phyloP scores from a whole-genome alignment of 2,329 filamentous ascomycete genomes.

The Leptographium lundbergii region DNA sequence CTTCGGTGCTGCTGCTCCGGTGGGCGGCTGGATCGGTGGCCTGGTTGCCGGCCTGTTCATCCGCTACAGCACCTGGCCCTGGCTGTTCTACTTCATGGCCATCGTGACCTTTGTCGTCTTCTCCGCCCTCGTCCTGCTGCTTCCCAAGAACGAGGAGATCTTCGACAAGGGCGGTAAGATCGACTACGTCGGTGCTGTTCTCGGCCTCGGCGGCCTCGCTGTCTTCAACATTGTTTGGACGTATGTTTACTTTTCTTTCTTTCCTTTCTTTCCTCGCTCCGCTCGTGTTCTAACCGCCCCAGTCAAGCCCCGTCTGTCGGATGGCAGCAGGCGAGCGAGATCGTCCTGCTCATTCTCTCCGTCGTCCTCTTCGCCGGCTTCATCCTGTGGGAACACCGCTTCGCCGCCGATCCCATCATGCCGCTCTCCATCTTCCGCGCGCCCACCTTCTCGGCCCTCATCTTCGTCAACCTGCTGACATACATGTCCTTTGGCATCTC shows the following conservation, averaged over 20 bases:
- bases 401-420: slow-evolving; percentile 9
- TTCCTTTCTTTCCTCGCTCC: not conserved
- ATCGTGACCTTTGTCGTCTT: slow-evolving; percentile 9
- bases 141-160: slow-evolving; percentile 15
- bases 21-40: slow-evolving; percentile 29
- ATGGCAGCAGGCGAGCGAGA: slow-evolving; percentile 7
- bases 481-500: slow-evolving; percentile 12
- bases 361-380: slow-evolving; percentile 9
- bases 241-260: slow-evolving; percentile 14
- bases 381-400: slow-evolving; percentile 8
- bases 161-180: slow-evolving; percentile 8
- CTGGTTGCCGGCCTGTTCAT: slow-evolving; percentile 26
- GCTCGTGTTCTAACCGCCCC: slow-evolving; percentile 5
- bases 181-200: slow-evolving; percentile 9
- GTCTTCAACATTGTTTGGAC: slow-evolving; percentile 11
- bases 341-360: slow-evolving; percentile 8
- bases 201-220: slow-evolving; percentile 6
- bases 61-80: slow-evolving; percentile 22
- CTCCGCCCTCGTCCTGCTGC: slow-evolving; percentile 7
- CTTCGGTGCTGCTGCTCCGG: slow-evolving; percentile 33
- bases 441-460: slow-evolving; percentile 9
- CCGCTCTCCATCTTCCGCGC: slow-evolving; percentile 11
- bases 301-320: slow-evolving; percentile 8
- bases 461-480: slow-evolving; percentile 9
- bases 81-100: slow-evolving; percentile 20